Conservation (phyloP, 306 rosid species). For the Purshia tridentata region DNA sequence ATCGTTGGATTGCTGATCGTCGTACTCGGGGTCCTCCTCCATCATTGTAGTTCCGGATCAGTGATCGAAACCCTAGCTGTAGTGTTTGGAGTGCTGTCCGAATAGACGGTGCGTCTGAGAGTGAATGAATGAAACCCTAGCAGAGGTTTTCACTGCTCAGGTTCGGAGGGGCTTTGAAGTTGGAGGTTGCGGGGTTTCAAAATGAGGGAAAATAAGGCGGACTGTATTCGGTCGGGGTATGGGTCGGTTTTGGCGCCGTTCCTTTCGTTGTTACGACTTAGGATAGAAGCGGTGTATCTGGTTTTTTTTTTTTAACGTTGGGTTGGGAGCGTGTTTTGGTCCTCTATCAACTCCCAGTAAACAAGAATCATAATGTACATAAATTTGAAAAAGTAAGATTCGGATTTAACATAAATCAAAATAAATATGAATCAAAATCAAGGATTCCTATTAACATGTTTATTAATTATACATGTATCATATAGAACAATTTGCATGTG, state of each 20-base stretch:
- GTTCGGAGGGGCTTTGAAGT: neutral
- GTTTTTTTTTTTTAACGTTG: no score
- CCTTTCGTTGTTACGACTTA: neutral
- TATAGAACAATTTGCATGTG: no score
- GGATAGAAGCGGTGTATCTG: neutral
- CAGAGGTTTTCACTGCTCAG: neutral
- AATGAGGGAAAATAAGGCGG: no score
- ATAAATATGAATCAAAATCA: no score
- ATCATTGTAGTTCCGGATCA: slow-evolving; percentile 11
- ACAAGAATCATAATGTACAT: no score
- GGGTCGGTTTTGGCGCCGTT: neutral
- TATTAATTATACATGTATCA: no score
- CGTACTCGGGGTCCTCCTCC: slow-evolving; percentile 84
- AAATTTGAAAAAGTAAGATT: no score
- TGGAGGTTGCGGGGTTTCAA: neutral
- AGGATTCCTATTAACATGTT: no score
- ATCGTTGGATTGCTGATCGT: slow-evolving; percentile 52
- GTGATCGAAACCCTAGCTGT: slow-evolving; percentile 9
- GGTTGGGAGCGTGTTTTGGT: no score
- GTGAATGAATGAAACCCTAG: slow-evolving; percentile 7
- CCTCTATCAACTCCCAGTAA: no score
- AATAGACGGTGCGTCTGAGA: neutral
- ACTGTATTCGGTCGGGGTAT: neutral
- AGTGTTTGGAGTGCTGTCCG: neutral
- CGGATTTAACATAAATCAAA: no score